phyloP scores from a whole-genome alignment of 2,329 filamentous ascomycete genomes.

The Xylariales sp. region DNA sequence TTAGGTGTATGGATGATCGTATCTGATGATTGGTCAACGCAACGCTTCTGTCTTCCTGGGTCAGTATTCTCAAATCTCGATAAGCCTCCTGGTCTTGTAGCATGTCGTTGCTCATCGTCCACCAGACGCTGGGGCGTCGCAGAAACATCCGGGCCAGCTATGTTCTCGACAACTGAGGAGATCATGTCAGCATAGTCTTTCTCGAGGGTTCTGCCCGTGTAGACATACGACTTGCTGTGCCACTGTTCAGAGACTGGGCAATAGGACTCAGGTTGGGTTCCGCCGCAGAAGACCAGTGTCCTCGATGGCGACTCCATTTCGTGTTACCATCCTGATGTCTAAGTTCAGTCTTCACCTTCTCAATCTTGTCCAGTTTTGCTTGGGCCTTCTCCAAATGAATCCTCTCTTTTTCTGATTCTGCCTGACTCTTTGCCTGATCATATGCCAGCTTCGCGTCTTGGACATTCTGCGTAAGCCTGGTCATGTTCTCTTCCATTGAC shows the following conservation, averaged over 20 bases:
- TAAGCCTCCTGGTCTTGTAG: too few relatives aligned
- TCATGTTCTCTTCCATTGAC: conserved; percentile 28
- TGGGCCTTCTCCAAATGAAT: conserved; percentile 25
- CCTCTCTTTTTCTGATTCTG: conserved; percentile 42
- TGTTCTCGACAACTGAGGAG: too few relatives aligned
- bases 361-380: conserved; percentile 39
- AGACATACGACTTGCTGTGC: too few relatives aligned
- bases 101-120: too few relatives aligned
- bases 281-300: conserved; percentile 47
- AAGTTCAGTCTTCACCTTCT: conserved; percentile 34
- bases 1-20: conserved; percentile 22
- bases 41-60: conserved; percentile 5
- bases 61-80: too few relatives aligned
- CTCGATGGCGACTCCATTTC: conserved; percentile 39
- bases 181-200: too few relatives aligned
- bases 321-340: conserved; percentile 28
- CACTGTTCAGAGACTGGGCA: conserved; percentile 33
- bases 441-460: conserved; percentile 30
- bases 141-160: too few relatives aligned
- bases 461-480: conserved; percentile 26
- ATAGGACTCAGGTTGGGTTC: conserved; percentile 47
- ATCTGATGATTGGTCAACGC: conserved; percentile 18
- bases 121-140: too few relatives aligned
- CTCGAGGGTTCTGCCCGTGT: too few relatives aligned
- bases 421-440: conserved; percentile 28